phyloP scores from a whole-genome alignment of 2,329 filamentous ascomycete genomes.

The Graphium sp. region DNA sequence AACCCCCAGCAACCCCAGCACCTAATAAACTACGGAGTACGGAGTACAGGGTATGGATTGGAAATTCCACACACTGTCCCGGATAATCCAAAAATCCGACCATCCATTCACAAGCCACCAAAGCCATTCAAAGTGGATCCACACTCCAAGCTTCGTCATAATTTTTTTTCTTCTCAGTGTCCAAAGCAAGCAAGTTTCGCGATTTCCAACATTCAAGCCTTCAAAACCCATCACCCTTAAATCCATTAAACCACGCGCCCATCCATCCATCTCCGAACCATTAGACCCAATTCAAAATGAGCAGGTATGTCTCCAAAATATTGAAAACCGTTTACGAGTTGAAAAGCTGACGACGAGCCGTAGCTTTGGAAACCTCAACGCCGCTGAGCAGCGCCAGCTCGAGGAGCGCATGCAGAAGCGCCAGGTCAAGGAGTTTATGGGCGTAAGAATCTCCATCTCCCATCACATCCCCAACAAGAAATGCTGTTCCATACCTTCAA shows the following conservation, averaged over 20 bases:
- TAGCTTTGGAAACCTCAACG: slow-evolving; percentile 7
- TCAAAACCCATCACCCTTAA: neutral
- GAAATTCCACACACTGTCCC: too few species aligned
- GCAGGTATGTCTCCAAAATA: neutral
- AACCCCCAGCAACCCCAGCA: too few species aligned
- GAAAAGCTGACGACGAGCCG: neutral
- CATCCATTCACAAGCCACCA: too few species aligned
- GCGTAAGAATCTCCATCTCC: slow-evolving; percentile 39
- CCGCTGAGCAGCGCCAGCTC: slow-evolving; percentile 77
- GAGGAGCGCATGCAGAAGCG: slow-evolving; percentile 90
- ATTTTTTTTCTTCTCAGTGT: too few species aligned
- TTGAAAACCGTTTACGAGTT: neutral
- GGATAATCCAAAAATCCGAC: too few species aligned
- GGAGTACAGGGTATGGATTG: too few species aligned
- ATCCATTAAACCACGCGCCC: neutral
- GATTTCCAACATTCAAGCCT: slow-evolving; percentile 1
- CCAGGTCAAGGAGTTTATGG: slow-evolving; percentile 99
- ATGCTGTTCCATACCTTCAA: neutral
- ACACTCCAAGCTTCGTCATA: too few species aligned
- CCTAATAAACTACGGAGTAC: too few species aligned
- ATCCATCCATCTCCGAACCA: neutral
- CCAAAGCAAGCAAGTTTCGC: neutral
- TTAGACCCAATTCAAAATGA: neutral
- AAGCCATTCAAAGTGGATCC: too few species aligned
- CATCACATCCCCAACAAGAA: neutral